Evolutionary conservation across 495 filamentous ascomycete genomes (phyloP).

Genomic region (Aspergillus taichungensis): DNA sequence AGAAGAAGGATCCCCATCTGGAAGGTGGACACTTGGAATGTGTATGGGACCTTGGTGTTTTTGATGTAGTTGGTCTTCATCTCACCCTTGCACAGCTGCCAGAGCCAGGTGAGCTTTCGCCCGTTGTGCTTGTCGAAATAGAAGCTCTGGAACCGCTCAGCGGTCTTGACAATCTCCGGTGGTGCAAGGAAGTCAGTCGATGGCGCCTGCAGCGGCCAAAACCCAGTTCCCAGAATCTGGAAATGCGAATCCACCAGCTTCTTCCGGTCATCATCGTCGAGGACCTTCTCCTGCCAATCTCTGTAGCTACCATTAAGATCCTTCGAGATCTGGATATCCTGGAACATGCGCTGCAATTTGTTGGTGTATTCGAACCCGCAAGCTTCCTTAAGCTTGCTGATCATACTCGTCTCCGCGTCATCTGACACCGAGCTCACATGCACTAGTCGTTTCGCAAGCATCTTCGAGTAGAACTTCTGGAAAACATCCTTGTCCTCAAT

Average conservation of each 20-base stretch:
- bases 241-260: slow-evolving; percentile 66
- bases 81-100: slow-evolving; percentile 97
- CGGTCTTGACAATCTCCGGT: slow-evolving; percentile 71
- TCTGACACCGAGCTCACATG: slow-evolving; percentile 91
- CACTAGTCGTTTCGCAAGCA: slow-evolving; percentile 89
- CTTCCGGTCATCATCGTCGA: slow-evolving; percentile 54
- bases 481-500: slow-evolving; percentile 99
- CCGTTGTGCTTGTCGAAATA: slow-evolving; percentile 95
- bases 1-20: slow-evolving; percentile 96
- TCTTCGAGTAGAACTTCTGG: slow-evolving; percentile 98
- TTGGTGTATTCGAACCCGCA: slow-evolving; percentile 99
- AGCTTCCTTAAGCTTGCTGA: slow-evolving; percentile 96
- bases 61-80: slow-evolving; percentile 89
- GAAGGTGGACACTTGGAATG: slow-evolving; percentile 94
- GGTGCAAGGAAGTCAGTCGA: slow-evolving; percentile 81
- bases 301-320: slow-evolving; percentile 86
- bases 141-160: slow-evolving; percentile 80
- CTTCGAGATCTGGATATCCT: slow-evolving; percentile 97
- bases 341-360: slow-evolving; percentile 99
- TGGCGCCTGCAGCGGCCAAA: slow-evolving; percentile 89
- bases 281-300: slow-evolving; percentile 52
- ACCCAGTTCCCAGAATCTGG: slow-evolving; percentile 87
- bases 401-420: slow-evolving; percentile 98
- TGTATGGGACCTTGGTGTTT: slow-evolving; percentile 80
- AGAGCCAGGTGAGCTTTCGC: slow-evolving; percentile 93